A percentile compares a stretch with the other conserved stretches of the same genome.
Evolutionary conservation across 2,329 filamentous ascomycete species (phyloP).

Genomic region (Aspergillus calidoustus): DNA sequence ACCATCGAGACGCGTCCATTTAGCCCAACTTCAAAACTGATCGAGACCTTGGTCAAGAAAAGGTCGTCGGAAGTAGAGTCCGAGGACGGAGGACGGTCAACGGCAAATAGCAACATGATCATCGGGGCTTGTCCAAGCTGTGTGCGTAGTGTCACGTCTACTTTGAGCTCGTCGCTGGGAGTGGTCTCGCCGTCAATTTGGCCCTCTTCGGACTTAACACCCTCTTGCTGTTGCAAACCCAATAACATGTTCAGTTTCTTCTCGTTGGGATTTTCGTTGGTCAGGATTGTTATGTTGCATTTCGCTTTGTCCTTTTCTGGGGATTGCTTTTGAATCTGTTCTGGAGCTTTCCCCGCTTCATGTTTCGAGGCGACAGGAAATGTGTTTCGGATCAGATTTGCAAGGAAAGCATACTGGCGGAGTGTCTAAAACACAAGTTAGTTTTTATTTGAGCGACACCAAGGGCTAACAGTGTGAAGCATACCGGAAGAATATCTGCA

Average conservation of each 20-base stretch:
- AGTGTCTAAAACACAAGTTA: slow-evolving; percentile 37
- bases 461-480: slow-evolving; percentile 13
- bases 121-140: slow-evolving; percentile 44
- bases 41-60: slow-evolving; percentile 33
- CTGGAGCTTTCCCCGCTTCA: slow-evolving; percentile 16
- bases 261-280: slow-evolving; percentile 48
- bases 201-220: slow-evolving; percentile 6
- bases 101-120: slow-evolving; percentile 43
- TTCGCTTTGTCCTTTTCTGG: slow-evolving; percentile 19
- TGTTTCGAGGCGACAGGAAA: slow-evolving; percentile 33
- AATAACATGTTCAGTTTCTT: slow-evolving; percentile 64
- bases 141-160: slow-evolving; percentile 45
- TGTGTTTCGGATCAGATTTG: slow-evolving; percentile 43
- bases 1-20: slow-evolving; percentile 47
- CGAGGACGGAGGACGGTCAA: slow-evolving; percentile 22
- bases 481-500: slow-evolving; percentile 48
- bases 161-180: slow-evolving; percentile 34
- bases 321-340: slow-evolving; percentile 8
- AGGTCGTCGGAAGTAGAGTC: slow-evolving; percentile 14
- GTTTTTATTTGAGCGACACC: background rate
- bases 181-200: slow-evolving; percentile 1
- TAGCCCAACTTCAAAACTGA: slow-evolving; percentile 45
- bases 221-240: slow-evolving; percentile 15
- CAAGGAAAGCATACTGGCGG: slow-evolving; percentile 50
- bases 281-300: slow-evolving; percentile 33